Evolutionary conservation across 2,329 filamentous ascomycete genomes (phyloP).

Genomic region (Alternaria burnsii): DNA sequence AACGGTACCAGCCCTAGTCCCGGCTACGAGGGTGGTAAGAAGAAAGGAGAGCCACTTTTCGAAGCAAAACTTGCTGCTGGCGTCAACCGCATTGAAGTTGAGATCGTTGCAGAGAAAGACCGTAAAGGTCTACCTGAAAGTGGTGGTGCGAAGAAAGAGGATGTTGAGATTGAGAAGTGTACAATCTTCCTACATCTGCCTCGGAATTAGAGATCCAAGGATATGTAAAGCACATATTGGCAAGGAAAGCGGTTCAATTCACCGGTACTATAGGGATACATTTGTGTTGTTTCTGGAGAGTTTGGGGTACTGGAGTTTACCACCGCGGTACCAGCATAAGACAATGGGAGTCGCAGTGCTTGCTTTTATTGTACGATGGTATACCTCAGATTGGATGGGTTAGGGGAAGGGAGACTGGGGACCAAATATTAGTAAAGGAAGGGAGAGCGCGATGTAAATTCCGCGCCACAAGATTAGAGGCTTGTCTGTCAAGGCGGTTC

Average conservation of each 20-base stretch:
- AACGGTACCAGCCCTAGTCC: slow-evolving; percentile 36
- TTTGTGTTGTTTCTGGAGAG: background rate
- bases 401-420: background rate
- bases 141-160: slow-evolving; percentile 34
- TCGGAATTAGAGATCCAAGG: slow-evolving; percentile 40
- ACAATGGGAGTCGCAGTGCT: slow-evolving; percentile 1
- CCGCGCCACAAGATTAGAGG: background rate
- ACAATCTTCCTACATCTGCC: slow-evolving; percentile 78
- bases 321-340: background rate
- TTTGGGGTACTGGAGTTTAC: slow-evolving; percentile 3
- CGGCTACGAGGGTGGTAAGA: slow-evolving; percentile 49
- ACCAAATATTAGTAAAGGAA: background rate
- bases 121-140: slow-evolving; percentile 47
- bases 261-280: background rate
- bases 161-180: slow-evolving; percentile 80
- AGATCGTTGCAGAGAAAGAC: slow-evolving; percentile 76
- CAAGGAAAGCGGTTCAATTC: background rate
- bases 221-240: background rate
- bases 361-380: background rate
- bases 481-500: background rate
- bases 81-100: slow-evolving; percentile 80
- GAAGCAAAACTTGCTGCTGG: slow-evolving; percentile 76
- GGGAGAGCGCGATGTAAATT: background rate
- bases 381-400: slow-evolving; percentile 10
- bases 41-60: slow-evolving; percentile 71